Base-by-base conservation (phyloP, 148 eudicot genomes). In the Vaccinium corymbosum region DNA sequence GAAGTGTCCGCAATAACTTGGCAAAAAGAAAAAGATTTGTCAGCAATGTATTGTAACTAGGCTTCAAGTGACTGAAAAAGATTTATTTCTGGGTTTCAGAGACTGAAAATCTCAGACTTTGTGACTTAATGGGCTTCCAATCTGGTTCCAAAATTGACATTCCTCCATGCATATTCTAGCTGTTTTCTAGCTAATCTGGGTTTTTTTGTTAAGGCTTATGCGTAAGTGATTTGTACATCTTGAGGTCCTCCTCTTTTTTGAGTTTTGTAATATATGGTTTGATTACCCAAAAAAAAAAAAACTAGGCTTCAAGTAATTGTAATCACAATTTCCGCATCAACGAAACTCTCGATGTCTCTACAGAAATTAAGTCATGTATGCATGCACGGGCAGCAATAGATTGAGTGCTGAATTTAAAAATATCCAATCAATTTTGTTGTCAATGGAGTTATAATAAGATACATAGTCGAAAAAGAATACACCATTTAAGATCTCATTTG, bases 271-370 rank as follows among this genome's bases (percentile, higher is more conserved):
- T 49, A 49, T 6, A 6, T 49, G 51, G 8, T 49, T 55, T 5
- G 89, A 91, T 64, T 89, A 90, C 79, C 90, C 91, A 93, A 89
- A 88, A 87, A 73, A 32, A 35, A 27, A 27, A 27, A 32, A 32
- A 32, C 38, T 35, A 35, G 38, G 38, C 38, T 35, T 35, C 38
- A 35, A 35, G 38, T 35, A 32, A 32, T 32, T 32, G 38, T 35
- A 35, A 35, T 35, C 38, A 35, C 3, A 35, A 35, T 35, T 35
- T 35, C 38, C 38, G 38, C 38, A 35, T 2, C n/a, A 62, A 62
- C 22, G 27, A 62, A n/a, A 62, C 29, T 62, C 70, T n/a, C 13
- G 3, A 62, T n/a, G 70, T 27, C 70, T 62, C 70, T 9, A 61
- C 2, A 10, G 66, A 2, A 59, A 59, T 6, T 4, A 6, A 19